A percentile compares a stretch with the other conserved stretches of the same genome.
Conservation (phyloP, 331 rosid genomes). For the Quercus phellos region DNA sequence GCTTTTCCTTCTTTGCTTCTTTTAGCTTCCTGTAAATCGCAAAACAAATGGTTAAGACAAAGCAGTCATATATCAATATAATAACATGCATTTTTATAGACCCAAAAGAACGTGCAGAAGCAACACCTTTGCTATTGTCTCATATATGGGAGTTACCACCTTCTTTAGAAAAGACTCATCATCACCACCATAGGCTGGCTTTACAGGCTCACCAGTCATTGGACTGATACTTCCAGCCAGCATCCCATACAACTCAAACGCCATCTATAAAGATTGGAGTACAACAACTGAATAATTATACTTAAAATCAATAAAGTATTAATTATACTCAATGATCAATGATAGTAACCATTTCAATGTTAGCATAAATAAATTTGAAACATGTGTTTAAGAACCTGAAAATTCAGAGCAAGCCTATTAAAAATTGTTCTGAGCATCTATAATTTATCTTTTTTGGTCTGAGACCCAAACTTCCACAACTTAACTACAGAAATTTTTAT, state of each 20-base stretch:
- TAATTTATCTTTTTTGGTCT: neutral
- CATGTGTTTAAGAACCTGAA: neutral
- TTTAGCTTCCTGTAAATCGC: constrained; percentile 52
- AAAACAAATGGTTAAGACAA: constrained; percentile 11
- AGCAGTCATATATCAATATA: constrained; percentile 11
- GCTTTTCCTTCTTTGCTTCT: constrained; percentile 64
- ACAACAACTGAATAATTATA: constrained; percentile 11
- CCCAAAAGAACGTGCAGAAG: neutral
- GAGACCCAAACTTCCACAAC: neutral
- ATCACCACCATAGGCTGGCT: constrained; percentile 94
- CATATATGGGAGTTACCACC: constrained; percentile 87
- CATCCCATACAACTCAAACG: constrained; percentile 93
- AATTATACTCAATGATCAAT: neutral
- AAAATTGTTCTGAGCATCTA: neutral
- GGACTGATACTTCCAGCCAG: constrained; percentile 81
- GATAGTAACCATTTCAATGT: neutral
- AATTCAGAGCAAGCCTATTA: neutral
- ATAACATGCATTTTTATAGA: constrained; percentile 5
- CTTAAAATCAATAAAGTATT: neutral
- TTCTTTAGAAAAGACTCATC: constrained; percentile 66
- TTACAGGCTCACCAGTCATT: constrained; percentile 80
- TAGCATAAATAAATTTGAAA: neutral
- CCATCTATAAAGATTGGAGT: constrained; percentile 54
- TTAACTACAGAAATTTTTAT: no score
- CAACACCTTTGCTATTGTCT: constrained; percentile 65